These are phyloP conservation scores for Pythium graminicola DNA, from an alignment of 352 stramenopile genomes.

Conservation along the genomic window DNA sequence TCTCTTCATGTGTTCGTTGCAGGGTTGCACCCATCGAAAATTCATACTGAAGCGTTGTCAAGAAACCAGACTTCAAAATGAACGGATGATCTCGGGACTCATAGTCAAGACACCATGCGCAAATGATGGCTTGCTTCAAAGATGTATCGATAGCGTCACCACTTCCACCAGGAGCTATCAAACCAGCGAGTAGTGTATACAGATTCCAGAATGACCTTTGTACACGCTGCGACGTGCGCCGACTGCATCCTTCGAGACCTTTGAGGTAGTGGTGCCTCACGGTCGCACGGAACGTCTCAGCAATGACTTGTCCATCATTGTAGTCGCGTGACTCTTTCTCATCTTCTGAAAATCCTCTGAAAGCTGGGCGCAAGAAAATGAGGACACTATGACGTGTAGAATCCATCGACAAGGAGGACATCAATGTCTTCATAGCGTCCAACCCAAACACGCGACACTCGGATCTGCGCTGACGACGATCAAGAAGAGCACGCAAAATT, in stretches of 20 bases:
- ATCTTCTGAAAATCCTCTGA: constrained; percentile 80
- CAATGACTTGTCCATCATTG: constrained; percentile 69
- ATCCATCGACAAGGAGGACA: constrained; percentile 69
- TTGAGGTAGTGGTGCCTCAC: constrained; percentile 85
- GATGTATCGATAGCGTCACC: constrained; percentile 39
- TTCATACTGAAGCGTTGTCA: constrained; percentile 61
- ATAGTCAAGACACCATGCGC: constrained; percentile 78
- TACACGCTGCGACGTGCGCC: constrained; percentile 45
- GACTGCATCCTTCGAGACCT: constrained; percentile 75
- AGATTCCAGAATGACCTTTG: constrained; percentile 71
- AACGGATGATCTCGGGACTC: constrained; percentile 77
- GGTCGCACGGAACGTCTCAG: constrained; percentile 78
- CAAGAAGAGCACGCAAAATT: constrained; percentile 58
- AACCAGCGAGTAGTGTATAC: constrained; percentile 56
- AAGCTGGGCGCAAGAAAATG: constrained; percentile 77
- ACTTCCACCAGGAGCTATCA: constrained; percentile 30
- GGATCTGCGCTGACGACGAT: constrained; percentile 61
- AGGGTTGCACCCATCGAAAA: constrained; percentile 67
- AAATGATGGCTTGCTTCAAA: constrained; percentile 75
- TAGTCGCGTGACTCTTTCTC: constrained; percentile 75
- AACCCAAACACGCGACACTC: constrained; percentile 75
- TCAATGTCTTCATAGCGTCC: constrained; percentile 72
- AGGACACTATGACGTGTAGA: constrained; percentile 66
- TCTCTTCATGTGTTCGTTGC: constrained; percentile 18
- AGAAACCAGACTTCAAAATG: constrained; percentile 69